A percentile compares a stretch with the other conserved stretches of the same genome.
phyloP scores from a whole-genome alignment of 129 eudicot genomes.

The Lactuca sativa region DNA sequence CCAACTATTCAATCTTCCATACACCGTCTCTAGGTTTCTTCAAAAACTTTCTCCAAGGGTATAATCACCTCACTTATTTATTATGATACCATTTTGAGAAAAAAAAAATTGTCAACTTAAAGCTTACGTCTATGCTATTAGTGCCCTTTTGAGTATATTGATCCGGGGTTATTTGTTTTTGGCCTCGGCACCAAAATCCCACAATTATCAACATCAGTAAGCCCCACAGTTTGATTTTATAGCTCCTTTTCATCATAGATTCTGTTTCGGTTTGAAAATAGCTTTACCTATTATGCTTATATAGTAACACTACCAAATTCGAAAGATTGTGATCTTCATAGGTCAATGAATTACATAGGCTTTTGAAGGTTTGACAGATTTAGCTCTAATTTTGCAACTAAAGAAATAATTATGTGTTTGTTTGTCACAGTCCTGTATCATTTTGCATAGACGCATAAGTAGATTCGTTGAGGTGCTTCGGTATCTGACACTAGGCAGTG shows the following conservation, averaged over 20 bases:
- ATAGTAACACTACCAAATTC: neutral
- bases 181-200: constrained; percentile 68
- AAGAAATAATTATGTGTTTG: too few species aligned
- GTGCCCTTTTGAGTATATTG: neutral
- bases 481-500: too few species aligned
- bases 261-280: neutral
- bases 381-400: neutral
- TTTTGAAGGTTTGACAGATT: neutral
- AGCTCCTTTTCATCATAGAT: neutral
- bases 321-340: neutral
- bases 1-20: constrained; percentile 61
- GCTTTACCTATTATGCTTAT: neutral
- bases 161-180: constrained; percentile 19
- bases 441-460: too few species aligned
- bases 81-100: neutral
- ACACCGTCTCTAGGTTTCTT: constrained; percentile 71
- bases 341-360: neutral
- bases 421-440: too few species aligned
- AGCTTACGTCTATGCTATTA: neutral
- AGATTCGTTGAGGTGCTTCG: too few species aligned
- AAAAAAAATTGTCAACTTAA: neutral
- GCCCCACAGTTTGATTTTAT: neutral
- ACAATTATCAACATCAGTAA: constrained; percentile 36
- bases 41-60: constrained; percentile 67
- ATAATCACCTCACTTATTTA: neutral